Conservation (phyloP, 352 stramenopile species). For the Phytophthora pisi region DNA sequence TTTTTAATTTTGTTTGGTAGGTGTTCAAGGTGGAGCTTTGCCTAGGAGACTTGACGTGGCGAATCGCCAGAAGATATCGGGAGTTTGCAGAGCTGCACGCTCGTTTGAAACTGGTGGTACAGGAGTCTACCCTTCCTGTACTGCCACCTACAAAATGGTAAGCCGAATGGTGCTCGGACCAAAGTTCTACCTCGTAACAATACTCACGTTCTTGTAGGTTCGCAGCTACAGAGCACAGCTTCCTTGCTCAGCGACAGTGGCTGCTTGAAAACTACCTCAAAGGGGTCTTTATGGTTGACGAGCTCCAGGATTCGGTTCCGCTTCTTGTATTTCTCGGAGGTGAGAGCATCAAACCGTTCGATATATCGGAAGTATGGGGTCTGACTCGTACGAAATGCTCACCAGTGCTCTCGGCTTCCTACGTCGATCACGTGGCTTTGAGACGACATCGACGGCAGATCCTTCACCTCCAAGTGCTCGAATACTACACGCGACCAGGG, state of each 20-base stretch:
- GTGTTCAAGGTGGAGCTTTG: slow-evolving; percentile 51
- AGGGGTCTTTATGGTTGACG: slow-evolving; percentile 50
- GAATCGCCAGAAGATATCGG: slow-evolving; percentile 49
- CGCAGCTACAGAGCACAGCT: slow-evolving; percentile 38
- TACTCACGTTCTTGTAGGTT: slow-evolving; percentile 30
- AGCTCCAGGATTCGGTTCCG: slow-evolving; percentile 39
- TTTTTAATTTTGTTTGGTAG: slow-evolving; percentile 17
- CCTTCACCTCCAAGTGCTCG: slow-evolving; percentile 64
- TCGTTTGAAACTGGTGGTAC: slow-evolving; percentile 19
- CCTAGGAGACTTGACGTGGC: slow-evolving; percentile 48
- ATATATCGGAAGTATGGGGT: neutral
- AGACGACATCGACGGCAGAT: slow-evolving; percentile 46
- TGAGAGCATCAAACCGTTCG: slow-evolving; percentile 10
- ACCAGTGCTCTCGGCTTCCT: slow-evolving; percentile 39
- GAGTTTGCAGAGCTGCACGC: slow-evolving; percentile 52
- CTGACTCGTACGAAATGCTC: neutral
- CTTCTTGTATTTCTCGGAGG: slow-evolving; percentile 68
- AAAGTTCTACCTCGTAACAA: neutral
- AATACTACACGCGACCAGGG: slow-evolving; percentile 52
- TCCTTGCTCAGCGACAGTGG: slow-evolving; percentile 41
- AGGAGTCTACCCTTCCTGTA: slow-evolving; percentile 23
- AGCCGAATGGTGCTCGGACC: neutral
- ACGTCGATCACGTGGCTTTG: slow-evolving; percentile 38
- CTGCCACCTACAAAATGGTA: slow-evolving; percentile 54
- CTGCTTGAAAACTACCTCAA: slow-evolving; percentile 59